These are phyloP conservation scores for Diplodia sapinea DNA, from an alignment of 2,329 filamentous ascomycete genomes.

Conservation along the genomic window DNA sequence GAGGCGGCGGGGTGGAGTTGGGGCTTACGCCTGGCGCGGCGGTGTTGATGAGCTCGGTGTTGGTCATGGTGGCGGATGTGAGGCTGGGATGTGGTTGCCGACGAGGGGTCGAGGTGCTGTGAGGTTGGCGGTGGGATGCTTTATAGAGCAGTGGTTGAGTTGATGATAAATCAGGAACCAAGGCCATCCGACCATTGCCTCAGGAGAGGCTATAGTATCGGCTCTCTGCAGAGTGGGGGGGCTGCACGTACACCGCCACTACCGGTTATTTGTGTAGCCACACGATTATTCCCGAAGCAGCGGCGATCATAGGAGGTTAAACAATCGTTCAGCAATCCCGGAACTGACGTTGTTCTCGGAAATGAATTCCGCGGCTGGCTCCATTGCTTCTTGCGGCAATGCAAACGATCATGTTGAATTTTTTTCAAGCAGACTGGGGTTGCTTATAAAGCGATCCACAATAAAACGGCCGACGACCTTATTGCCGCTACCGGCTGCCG, in stretches of 20 bases:
- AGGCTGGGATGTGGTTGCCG: no score
- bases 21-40: slow-evolving; percentile 9
- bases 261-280: neutral
- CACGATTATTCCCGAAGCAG: neutral
- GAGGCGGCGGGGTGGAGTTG: neutral
- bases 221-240: neutral
- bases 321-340: neutral
- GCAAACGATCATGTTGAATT: neutral
- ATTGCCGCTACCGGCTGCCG: neutral
- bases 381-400: neutral
- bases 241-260: slow-evolving; percentile 5
- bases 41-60: slow-evolving; percentile 9
- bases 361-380: neutral
- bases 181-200: slow-evolving; percentile 10
- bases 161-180: slow-evolving; percentile 17
- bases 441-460: slow-evolving; percentile 1
- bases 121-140: neutral
- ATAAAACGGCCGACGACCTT: neutral
- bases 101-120: neutral
- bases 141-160: neutral
- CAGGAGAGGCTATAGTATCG: slow-evolving; percentile 2
- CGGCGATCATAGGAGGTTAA: neutral
- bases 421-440: neutral
- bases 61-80: neutral
- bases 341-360: neutral